A percentile compares a stretch with the other conserved stretches of the same genome.
Conservation (phyloP, 192 early-diverging fungal species). For the Neocallimastix lanati region DNA sequence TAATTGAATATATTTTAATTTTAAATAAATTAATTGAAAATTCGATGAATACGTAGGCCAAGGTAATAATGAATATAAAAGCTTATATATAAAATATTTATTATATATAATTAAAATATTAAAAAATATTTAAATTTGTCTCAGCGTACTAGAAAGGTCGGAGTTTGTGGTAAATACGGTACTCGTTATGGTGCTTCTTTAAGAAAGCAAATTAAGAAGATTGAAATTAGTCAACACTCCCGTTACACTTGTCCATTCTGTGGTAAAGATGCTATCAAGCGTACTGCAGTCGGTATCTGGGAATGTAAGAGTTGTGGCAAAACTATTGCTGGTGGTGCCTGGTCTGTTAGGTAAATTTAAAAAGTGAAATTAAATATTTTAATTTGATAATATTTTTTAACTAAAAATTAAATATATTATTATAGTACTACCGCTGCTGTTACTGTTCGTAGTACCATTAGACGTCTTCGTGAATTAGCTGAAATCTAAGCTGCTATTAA, state of each 20-base stretch:
- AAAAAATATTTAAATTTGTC: too few species aligned
- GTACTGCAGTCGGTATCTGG: conserved; percentile 96
- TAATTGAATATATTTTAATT: too few species aligned
- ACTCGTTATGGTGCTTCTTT: conserved; percentile 99
- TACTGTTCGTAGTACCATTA: conserved; percentile 82
- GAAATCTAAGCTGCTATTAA: background rate
- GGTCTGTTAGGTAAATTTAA: conserved; percentile 70
- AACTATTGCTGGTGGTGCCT: conserved; percentile 91
- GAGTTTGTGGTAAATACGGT: conserved; percentile 99
- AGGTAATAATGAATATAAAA: too few species aligned
- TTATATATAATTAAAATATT: too few species aligned
- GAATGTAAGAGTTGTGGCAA: conserved; percentile 90
- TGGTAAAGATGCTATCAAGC: conserved; percentile 92
- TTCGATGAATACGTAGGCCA: too few species aligned
- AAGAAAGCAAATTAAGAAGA: conserved; percentile 94
- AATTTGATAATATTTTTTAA: too few species aligned
- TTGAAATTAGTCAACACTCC: conserved; percentile 98
- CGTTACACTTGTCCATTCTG: conserved; percentile 99
- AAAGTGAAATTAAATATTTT: too few species aligned
- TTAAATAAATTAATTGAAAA: too few species aligned
- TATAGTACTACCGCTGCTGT: conserved; percentile 67
- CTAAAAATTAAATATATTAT: too few species aligned
- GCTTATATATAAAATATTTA: too few species aligned
- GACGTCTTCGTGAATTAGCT: conserved; percentile 43
- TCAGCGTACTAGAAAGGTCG: conserved; percentile 96